Evolutionary conservation across 129 eudicot genomes (phyloP).

Genomic region (Mikania micrantha): DNA sequence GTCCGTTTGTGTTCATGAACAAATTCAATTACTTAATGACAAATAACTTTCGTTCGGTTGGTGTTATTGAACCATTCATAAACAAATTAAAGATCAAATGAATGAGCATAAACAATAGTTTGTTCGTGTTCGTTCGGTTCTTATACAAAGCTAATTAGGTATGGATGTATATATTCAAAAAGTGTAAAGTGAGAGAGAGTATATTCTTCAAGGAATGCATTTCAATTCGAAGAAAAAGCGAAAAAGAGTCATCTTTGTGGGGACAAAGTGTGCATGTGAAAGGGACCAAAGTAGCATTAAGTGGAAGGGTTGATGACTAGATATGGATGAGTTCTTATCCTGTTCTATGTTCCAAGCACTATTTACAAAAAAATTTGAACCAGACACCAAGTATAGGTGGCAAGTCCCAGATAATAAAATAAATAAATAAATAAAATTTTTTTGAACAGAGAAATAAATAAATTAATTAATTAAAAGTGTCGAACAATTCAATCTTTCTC

Average conservation of each 20-base stretch:
- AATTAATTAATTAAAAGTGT: too few relatives aligned
- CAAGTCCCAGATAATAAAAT: slow-evolving; percentile 28
- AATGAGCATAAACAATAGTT: too few relatives aligned
- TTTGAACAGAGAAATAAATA: too few relatives aligned
- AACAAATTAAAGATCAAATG: too few relatives aligned
- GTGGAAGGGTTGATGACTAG: slow-evolving; percentile 54
- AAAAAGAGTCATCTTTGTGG: slow-evolving; percentile 22
- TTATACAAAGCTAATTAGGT: too few relatives aligned
- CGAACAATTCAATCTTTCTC: background rate
- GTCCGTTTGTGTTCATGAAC: too few relatives aligned
- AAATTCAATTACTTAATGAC: too few relatives aligned
- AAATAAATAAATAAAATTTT: background rate
- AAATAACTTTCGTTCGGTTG: too few relatives aligned
- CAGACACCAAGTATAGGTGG: slow-evolving; percentile 25
- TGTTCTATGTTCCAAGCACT: slow-evolving; percentile 19
- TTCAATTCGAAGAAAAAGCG: background rate
- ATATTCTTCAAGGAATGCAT: background rate
- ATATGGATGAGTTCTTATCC: slow-evolving; percentile 54
- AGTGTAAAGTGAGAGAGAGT: slow-evolving; percentile 1
- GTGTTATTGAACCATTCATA: too few relatives aligned
- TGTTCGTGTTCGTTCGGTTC: too few relatives aligned
- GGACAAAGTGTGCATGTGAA: slow-evolving; percentile 18
- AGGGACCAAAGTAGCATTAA: slow-evolving; percentile 27
- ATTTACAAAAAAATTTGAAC: slow-evolving; percentile 17
- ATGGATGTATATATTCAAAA: background rate